Conservation (phyloP, 2,329 filamentous ascomycete genomes). For the Dothistroma pini region DNA sequence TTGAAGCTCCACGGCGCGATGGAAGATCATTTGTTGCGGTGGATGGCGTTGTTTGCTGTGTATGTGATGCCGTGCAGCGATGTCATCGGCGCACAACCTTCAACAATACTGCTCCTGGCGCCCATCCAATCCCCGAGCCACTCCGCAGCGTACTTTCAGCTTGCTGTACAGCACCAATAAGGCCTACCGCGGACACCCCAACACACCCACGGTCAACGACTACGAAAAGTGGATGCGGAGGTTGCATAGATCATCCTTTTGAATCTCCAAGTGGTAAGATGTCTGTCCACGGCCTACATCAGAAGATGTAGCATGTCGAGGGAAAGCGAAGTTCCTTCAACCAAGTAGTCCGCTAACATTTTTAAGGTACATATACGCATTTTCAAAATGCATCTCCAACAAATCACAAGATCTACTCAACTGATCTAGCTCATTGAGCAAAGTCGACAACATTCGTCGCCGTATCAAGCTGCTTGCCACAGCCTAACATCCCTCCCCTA, state of each 20-base stretch:
- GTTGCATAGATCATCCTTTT: conserved; percentile 5
- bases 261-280: conserved; percentile 4
- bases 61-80: neutral
- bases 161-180: conserved; percentile 7
- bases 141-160: conserved; percentile 3
- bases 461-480: neutral
- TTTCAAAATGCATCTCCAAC: neutral
- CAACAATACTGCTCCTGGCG: neutral
- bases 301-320: conserved; percentile 8
- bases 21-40: neutral
- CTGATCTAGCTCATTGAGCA: neutral
- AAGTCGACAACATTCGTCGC: neutral
- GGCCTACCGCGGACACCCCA: conserved; percentile 2
- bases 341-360: neutral
- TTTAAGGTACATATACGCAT: neutral
- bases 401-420: neutral
- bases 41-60: neutral
- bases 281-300: conserved; percentile 2
- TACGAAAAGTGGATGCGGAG: conserved; percentile 5
- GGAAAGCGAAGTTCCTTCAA: conserved; percentile 3
- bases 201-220: neutral
- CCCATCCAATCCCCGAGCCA: neutral
- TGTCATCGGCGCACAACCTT: neutral
- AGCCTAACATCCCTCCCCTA: no score
- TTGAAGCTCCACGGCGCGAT: neutral